phyloP scores from a whole-genome alignment of 768 basidiomycete genomes.

The Macrolepiota fuliginosa region DNA sequence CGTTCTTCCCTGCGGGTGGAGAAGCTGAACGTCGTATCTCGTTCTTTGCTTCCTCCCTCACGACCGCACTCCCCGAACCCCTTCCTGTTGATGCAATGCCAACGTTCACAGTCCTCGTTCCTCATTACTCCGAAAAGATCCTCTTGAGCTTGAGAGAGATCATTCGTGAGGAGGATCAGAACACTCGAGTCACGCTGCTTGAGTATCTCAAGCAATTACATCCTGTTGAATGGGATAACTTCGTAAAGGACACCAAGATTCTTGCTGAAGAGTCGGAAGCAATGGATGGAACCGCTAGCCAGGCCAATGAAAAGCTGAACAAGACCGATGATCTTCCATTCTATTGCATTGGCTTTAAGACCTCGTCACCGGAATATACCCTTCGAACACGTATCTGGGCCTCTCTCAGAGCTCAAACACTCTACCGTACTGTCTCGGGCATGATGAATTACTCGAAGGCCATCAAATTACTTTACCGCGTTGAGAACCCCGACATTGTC shows the following conservation, averaged over 20 bases:
- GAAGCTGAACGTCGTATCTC: constrained; percentile 98
- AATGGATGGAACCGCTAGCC: constrained; percentile 49
- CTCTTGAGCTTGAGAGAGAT: constrained; percentile 95
- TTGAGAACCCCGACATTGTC: constrained; percentile 97
- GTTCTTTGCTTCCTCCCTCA: constrained; percentile 97
- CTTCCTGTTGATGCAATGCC: constrained; percentile 98
- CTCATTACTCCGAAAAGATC: constrained; percentile 99
- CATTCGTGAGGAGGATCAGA: constrained; percentile 96
- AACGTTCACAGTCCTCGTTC: constrained; percentile 98
- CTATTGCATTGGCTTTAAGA: constrained; percentile 99
- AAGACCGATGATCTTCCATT: constrained; percentile 95
- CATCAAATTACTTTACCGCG: constrained; percentile 97
- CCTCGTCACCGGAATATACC: constrained; percentile 97
- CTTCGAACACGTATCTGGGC: constrained; percentile 99
- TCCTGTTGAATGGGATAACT: constrained; percentile 99
- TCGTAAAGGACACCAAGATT: constrained; percentile 99
- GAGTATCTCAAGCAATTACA: constrained; percentile 99
- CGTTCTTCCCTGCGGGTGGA: constrained; percentile 92
- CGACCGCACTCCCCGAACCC: constrained; percentile 92
- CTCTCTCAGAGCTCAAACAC: constrained; percentile 94
- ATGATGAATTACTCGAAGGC: constrained; percentile 99
- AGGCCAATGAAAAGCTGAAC: constrained; percentile 69
- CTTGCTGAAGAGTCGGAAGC: constrained; percentile 84
- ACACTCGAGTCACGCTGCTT: constrained; percentile 92
- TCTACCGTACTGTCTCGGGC: constrained; percentile 97